Evolutionary conservation across 805 yeast genomes (phyloP).

Genomic region (Candida orba): DNA sequence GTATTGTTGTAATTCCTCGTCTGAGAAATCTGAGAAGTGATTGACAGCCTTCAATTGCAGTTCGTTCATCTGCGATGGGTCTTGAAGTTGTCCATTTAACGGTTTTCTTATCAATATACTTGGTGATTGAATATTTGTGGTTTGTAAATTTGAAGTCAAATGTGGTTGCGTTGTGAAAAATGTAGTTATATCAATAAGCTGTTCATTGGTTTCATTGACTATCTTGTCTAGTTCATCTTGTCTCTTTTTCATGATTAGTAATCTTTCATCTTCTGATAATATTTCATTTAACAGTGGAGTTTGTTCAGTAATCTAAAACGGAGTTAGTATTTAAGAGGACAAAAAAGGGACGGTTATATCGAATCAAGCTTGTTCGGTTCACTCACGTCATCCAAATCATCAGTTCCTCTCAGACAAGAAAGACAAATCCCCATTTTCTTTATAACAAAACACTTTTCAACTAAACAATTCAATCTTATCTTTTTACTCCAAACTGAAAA

Average conservation of each 20-base stretch:
- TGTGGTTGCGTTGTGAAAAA: slow-evolving; percentile 12
- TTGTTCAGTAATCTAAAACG: slow-evolving; percentile 30
- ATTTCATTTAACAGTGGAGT: slow-evolving; percentile 23
- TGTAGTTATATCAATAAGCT: slow-evolving; percentile 19
- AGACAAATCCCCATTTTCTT: slow-evolving; percentile 42
- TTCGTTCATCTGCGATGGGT: slow-evolving; percentile 1
- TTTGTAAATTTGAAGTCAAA: background rate
- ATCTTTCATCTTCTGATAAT: slow-evolving; percentile 18
- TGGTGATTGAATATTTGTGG: background rate
- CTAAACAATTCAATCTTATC: background rate
- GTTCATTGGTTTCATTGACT: slow-evolving; percentile 34
- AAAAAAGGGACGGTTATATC: background rate
- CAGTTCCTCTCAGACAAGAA: slow-evolving; percentile 34
- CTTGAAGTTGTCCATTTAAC: slow-evolving; percentile 9
- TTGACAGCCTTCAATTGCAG: slow-evolving; percentile 6
- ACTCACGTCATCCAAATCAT: slow-evolving; percentile 34
- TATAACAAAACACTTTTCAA: too few species aligned
- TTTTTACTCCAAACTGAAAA: too few species aligned
- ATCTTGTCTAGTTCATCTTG: slow-evolving; percentile 40
- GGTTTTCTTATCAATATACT: slow-evolving; percentile 7
- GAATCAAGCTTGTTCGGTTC: background rate
- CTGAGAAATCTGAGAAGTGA: slow-evolving; percentile 4
- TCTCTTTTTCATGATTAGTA: slow-evolving; percentile 23
- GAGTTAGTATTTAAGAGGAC: slow-evolving; percentile 14
- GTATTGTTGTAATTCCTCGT: slow-evolving; percentile 5